Evolutionary conservation across 163 green algal species (phyloP), one percentile per base, ranked within the genome.

Genomic region (Chloromonas sp.): DNA sequence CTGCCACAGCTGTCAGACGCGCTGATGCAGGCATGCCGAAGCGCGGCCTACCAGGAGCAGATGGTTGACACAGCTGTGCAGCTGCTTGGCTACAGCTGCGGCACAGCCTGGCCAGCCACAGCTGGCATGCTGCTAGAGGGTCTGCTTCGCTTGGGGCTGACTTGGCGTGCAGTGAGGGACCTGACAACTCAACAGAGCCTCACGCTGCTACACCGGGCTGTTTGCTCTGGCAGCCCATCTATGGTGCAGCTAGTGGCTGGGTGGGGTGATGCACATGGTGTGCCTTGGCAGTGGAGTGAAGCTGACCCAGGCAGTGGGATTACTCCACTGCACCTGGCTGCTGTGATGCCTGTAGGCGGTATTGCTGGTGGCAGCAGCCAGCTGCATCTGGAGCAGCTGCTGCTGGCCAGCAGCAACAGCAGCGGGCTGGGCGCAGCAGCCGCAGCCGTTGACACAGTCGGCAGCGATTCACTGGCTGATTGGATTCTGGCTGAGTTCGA

Each of bases 31-130:
- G 79, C 79, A 1, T 70, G 14, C 2, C 58, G 79, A 11, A 14
- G 59, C 58, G 2, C 2, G 11, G 79, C 58, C 59, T 82, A 82
- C 79, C 79, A 82, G 79, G 79, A 1, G 1, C 79, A 82, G 59
- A 82, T 82, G 79, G 36, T 70, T 8, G 79, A 82, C 3, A 36
- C 59, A 1, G 79, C 36, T 61, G 59, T 71, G 59, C 79, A 82
- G 59, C 79, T 82, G 79, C 79, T 82, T 59, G 59, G 59, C 14
- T 36, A 82, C 79, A 61, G 79, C 79, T 82, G 79, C 79, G 58
- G 36, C 36, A 71, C 14, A 14, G 79, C 59, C 11, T 82, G 79
- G 79, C 3, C 8, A 5, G 79, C 79, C 59, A 82, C 79, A 58
- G 79, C 79, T 57, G 59, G 5, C 36, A 71, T 82, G 79, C 79